These are phyloP conservation scores for Fusarium bactridioides DNA, from an alignment of 2,329 filamentous ascomycete genomes.

Conservation along the genomic window DNA sequence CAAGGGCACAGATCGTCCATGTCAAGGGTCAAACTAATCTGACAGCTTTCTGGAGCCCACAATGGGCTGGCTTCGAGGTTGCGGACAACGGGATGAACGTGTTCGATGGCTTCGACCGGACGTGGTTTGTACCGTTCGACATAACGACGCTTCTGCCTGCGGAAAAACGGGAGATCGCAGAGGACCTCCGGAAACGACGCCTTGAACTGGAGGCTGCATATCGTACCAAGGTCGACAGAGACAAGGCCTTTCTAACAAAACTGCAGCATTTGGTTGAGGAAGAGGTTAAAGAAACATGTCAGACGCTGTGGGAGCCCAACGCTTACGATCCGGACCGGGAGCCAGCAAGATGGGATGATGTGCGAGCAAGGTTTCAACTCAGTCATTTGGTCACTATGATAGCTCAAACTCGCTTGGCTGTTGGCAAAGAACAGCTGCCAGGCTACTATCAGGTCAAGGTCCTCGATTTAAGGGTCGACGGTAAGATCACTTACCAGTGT, in stretches of 20 bases:
- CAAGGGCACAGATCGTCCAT: conserved; percentile 30
- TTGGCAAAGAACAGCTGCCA: conserved; percentile 23
- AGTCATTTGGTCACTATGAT: conserved; percentile 22
- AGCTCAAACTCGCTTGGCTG: conserved; percentile 28
- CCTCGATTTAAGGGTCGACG: conserved; percentile 25
- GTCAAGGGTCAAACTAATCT: conserved; percentile 24
- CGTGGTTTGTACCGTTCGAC: conserved; percentile 36
- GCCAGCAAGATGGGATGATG: conserved; percentile 21
- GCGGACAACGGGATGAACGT: conserved; percentile 15
- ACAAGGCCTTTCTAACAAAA: background rate
- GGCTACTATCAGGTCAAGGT: conserved; percentile 26
- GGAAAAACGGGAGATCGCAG: conserved; percentile 4
- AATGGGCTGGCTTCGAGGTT: conserved; percentile 2
- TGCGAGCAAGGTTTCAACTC: background rate
- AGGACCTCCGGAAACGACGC: conserved; percentile 9
- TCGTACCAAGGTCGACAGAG: background rate
- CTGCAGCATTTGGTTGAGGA: conserved; percentile 12
- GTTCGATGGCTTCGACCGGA: conserved; percentile 37
- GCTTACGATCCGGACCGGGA: background rate
- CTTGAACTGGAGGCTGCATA: conserved; percentile 6
- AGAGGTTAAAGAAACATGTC: conserved; percentile 23
- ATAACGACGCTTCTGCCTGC: conserved; percentile 10
- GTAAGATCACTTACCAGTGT: conserved; percentile 20
- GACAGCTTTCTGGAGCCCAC: conserved; percentile 33
- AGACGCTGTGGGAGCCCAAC: conserved; percentile 28